phyloP scores from a whole-genome alignment of 768 basidiomycete species.

The Boletus rubescentipes region DNA sequence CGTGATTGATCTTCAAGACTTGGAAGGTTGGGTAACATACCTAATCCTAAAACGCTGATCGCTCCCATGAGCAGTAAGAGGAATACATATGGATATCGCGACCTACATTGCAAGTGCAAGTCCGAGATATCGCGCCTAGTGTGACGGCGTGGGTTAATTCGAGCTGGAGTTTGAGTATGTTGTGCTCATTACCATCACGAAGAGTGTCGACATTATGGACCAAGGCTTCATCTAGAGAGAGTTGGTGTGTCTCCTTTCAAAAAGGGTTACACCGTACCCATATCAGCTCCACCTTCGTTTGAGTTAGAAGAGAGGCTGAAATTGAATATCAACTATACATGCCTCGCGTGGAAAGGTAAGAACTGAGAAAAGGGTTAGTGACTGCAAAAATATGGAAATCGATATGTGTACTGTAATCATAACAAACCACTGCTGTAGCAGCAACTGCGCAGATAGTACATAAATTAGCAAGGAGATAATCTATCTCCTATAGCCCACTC shows the following conservation, averaged over 20 bases:
- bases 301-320: too few species aligned
- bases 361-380: background rate
- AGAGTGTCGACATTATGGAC: slow-evolving; percentile 10
- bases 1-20: background rate
- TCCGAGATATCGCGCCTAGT: slow-evolving; percentile 9
- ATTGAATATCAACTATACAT: too few species aligned
- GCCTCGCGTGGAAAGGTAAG: slow-evolving; percentile 11
- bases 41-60: background rate
- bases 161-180: background rate
- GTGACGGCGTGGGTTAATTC: background rate
- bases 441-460: slow-evolving; percentile 2
- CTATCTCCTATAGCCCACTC: too few species aligned
- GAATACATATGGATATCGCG: background rate
- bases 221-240: slow-evolving; percentile 10
- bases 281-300: slow-evolving; percentile 3
- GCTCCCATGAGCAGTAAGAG: background rate
- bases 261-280: slow-evolving; percentile 5
- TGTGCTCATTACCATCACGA: slow-evolving; percentile 5
- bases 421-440: background rate
- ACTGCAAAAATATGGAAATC: background rate
- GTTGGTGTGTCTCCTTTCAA: background rate
- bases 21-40: background rate
- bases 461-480: too few species aligned
- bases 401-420: slow-evolving; percentile 7
- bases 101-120: slow-evolving; percentile 7